Base-by-base conservation (phyloP, 306 rosid genomes). In the Geum urbanum region DNA sequence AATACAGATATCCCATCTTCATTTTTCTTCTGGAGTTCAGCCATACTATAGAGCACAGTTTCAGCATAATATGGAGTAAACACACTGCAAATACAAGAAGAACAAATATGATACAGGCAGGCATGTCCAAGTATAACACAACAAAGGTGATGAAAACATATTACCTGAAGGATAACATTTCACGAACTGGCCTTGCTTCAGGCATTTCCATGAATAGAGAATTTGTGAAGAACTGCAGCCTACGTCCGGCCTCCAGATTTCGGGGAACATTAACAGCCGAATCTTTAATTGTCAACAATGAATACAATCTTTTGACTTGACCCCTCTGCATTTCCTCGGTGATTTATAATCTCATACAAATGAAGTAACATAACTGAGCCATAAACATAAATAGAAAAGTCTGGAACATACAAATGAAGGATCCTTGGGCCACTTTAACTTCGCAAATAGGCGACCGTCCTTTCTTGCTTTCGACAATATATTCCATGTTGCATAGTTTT, bases 21-120 rank as follows among this genome's bases (percentile, higher is more conserved):
- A 78, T 92, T 92, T 84, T 83, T 92, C 87, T 86, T 86, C 75
- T 9, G 81, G 27, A 92, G 97, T 79, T 92, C 98, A 67, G 72
- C 56, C 87, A 82, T 84, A 76, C 90, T 90, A 82, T 92, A 92
- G 69, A 92, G 94, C 80, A 92, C 98, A 52, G 73, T 62, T 88
- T 92, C 98, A 41, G 98, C 89, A 80, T 92, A 92, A 79, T 92
- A 92, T 8, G 98, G 98, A 47, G 98, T 92, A 73, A 92, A 90
- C 59, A 92, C 98, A 81, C 98, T 92, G 87, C 89, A 92, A 12
- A 74, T 55, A 63, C 74, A 69, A 35, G 70, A 27, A 47, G 60
- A 63, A 71, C 3, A 59, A 64, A 53, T 35, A 75, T 84, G 59
- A 79, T 81, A 57, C 60, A 50, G 59, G 51, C 32, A 66, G 48